Evolutionary conservation across 768 basidiomycete species (phyloP), one percentile per base, ranked within the genome.

Genomic region (Termitomyces sp.): DNA sequence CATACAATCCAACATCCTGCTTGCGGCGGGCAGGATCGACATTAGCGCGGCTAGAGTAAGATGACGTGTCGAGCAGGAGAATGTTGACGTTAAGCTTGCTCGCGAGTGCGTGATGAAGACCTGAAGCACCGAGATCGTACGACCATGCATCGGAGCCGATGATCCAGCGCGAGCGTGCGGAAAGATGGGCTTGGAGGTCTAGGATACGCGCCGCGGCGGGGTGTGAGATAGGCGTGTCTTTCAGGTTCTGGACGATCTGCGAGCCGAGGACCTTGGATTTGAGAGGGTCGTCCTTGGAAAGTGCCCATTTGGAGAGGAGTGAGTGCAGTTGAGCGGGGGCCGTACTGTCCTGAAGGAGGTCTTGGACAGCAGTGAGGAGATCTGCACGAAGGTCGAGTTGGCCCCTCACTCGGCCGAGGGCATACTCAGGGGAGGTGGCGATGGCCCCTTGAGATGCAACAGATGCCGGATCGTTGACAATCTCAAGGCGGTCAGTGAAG

Each of bases 121-220:
- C 97, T 2, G 94, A 96, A 2, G 93, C 85, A 44, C 96, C 97
- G 44, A 98, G 85, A 73, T 98, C 97, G 70, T 97, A 93, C 0
- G 95, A 90, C 97, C 97, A 98, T 0, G 93, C 91, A 70, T 99
- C 97, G 20, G 95, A 98, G 20, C 96, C 95, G 65, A 99, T 89
- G 72, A 99, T 98, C 97, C 97, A 99, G 59, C 91, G 81, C 7
- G 92, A 94, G 40, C 78, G 78, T 8, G 85, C 76, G 44, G 83
- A 75, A 65, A 97, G 84, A 64, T 87, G 82, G 20, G 82, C 73
- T 43, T 80, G 79, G 12, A 89, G 75, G 16, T 79, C 67, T 40
- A 93, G 79, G 48, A 92, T 79, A 32, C 79, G 79, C 43, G 83
- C 73, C 5, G 82, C 83, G 9, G 79, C 72, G 5, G 79, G 70